phyloP scores from a whole-genome alignment of 2,329 filamentous ascomycete genomes.

The Aspergillus eucalypticola region DNA sequence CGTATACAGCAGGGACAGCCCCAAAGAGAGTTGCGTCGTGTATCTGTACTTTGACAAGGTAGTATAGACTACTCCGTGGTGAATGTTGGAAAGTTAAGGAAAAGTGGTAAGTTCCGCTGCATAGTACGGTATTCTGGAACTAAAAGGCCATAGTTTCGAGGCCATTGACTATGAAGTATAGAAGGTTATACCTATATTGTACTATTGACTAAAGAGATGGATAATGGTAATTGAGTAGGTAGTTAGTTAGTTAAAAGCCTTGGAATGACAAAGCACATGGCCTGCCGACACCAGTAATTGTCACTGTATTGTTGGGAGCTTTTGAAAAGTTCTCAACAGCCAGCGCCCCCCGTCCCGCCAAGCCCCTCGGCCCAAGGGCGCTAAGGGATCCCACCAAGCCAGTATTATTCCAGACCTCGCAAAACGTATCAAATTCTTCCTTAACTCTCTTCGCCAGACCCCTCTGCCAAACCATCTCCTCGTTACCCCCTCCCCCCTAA shows the following conservation, averaged over 20 bases:
- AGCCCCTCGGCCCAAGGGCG: slow-evolving; percentile 44
- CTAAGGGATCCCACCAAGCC: slow-evolving; percentile 45
- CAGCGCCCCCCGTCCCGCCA: slow-evolving; percentile 37
- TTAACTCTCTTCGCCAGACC: slow-evolving; percentile 29
- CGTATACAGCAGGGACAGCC: too few species aligned
- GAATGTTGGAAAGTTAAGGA: too few species aligned
- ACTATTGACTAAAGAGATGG: background rate
- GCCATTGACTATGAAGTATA: too few species aligned
- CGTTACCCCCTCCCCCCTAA: slow-evolving; percentile 11
- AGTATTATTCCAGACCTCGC: slow-evolving; percentile 38
- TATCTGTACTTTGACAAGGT: too few species aligned
- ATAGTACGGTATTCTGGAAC: too few species aligned
- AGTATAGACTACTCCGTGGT: too few species aligned
- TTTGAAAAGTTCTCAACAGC: slow-evolving; percentile 33
- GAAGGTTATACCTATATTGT: background rate
- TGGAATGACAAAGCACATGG: background rate
- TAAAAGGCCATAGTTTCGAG: too few species aligned
- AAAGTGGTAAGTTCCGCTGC: too few species aligned
- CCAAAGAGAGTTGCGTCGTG: too few species aligned
- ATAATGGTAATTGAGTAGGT: background rate
- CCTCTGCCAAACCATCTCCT: slow-evolving; percentile 22
- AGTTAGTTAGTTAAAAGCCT: background rate
- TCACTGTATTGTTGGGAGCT: slow-evolving; percentile 30
- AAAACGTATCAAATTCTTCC: slow-evolving; percentile 44
- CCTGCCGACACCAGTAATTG: background rate